Percentiles rank a stretch among this genome's conserved stretches.
Evolutionary conservation across 2,329 filamentous ascomycete species (phyloP).

Genomic region (Bipolaris sorokiniana): DNA sequence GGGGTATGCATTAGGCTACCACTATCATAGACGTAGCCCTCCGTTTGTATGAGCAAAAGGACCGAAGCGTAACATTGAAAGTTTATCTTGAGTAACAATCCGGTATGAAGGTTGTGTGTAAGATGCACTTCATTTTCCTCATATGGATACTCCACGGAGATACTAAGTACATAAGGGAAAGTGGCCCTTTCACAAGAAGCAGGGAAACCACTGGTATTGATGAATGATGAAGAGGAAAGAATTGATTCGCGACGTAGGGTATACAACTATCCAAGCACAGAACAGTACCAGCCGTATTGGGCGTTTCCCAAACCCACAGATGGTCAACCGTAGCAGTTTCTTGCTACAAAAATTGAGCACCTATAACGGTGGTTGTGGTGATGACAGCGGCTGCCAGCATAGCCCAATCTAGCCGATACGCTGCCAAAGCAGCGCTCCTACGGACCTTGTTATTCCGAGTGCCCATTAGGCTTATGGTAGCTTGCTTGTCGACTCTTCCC

Average conservation of each 20-base stretch:
- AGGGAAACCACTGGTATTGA: not conserved
- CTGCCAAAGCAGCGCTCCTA: conserved; percentile 21
- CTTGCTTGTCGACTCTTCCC: conserved; percentile 39
- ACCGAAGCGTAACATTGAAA: not conserved
- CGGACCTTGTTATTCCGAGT: conserved; percentile 24
- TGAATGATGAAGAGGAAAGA: not conserved
- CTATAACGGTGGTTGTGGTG: not conserved
- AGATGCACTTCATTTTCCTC: not conserved
- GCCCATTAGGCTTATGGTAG: conserved; percentile 26
- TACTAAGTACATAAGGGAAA: not conserved
- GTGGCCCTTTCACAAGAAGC: not conserved
- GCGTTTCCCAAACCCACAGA: not conserved
- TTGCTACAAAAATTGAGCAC: conserved; percentile 1
- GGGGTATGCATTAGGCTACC: not conserved
- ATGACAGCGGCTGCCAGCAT: conserved; percentile 18
- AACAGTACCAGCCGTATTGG: conserved; percentile 3
- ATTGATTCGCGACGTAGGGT: conserved; percentile 9
- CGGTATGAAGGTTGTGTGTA: not conserved
- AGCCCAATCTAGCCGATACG: conserved; percentile 8
- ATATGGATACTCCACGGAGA: not conserved
- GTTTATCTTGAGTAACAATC: not conserved
- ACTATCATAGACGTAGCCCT: not conserved
- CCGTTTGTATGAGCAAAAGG: not conserved
- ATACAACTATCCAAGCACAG: conserved; percentile 14
- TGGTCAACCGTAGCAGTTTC: not conserved